A percentile compares a stretch with the other conserved stretches of the same genome.
Conservation (phyloP, 306 rosid species). For the Sophora flavescens region DNA sequence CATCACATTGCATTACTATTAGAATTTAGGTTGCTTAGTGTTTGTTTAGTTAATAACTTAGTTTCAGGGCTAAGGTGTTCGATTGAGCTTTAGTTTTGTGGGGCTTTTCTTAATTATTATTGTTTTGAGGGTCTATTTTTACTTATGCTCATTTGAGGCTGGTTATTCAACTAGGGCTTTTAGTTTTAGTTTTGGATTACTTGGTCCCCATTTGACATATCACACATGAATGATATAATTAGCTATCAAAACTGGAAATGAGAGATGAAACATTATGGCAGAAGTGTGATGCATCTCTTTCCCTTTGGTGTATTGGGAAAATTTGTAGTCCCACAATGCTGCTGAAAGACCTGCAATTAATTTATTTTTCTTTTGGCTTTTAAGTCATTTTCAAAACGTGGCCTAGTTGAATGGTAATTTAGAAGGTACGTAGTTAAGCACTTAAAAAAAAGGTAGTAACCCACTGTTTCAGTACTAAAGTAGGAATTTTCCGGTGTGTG, state of each 20-base stretch:
- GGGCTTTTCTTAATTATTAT: no score
- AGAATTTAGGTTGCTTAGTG: not conserved
- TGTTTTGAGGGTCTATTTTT: not conserved
- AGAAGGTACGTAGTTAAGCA: no score
- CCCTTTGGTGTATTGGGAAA: not conserved
- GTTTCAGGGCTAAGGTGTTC: not conserved
- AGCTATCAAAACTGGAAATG: not conserved
- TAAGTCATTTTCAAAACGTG: not conserved
- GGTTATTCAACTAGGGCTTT: not conserved
- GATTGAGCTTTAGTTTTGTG: not conserved
- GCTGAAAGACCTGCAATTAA: not conserved
- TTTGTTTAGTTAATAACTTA: conserved; percentile 19
- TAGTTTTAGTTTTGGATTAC: not conserved
- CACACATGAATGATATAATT: not conserved
- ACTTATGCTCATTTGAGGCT: not conserved
- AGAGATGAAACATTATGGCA: not conserved
- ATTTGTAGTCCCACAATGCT: not conserved
- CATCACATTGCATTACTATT: not conserved
- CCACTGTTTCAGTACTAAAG: not conserved
- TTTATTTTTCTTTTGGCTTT: not conserved
- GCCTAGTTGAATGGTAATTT: no score
- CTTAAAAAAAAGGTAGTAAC: not conserved
- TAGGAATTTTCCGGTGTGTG: not conserved
- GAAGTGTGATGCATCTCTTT: conserved; percentile 13
- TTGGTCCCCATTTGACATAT: conserved; percentile 4